Base-by-base conservation (phyloP, 768 basidiomycete genomes). In the Terana coerulea region DNA sequence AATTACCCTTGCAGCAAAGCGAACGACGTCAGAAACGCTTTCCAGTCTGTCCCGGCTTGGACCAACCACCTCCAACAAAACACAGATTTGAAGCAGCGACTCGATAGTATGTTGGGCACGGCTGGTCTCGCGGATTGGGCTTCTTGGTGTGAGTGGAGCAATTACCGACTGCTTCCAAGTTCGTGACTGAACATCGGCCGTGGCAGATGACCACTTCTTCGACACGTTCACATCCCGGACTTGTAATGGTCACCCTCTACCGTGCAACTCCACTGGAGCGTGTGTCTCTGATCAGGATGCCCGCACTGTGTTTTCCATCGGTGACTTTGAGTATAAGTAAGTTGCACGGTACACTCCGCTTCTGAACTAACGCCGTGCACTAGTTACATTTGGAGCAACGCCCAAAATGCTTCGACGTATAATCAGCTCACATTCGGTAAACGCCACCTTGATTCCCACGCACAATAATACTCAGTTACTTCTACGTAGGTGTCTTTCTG, bases 361-460 rank as follows among this genome's bases (percentile, higher is more conserved):
- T 26, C 28, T 30, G 5, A 37, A 47, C 22, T 42, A 37, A 42
- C 34, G 25, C 25, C 10, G 21, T 30, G 36, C 22, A 34, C 25
- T 47, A 78, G 76, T 43, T 78, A 78, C 56, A 75, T 78, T 58
- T 78, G 74, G 72, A 76, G 75, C 52, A 56, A 69, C 0, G 77
- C 77, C 3, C 64, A 71, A 51, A 74, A 75, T 45, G 65, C 77
- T 3, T 67, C 71, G 0, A 59, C 51, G 0, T 78, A 79, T 49
- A 74, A 65, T 21, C 68, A 72, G 3, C 70, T 79, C 2, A 73
- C 72, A 0, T 76, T 75, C 41, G 77, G 75, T 73, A 51, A 24
- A 28, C 17, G 10, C n/a, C 29, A 28, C 12, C 37, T 11, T 28
- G 3, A 26, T 49, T 41, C 35, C 2, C 9, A 19, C 14, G 22